Evolutionary conservation across 495 filamentous ascomycete species (phyloP).

Genomic region (Sordaria brevicollis): DNA sequence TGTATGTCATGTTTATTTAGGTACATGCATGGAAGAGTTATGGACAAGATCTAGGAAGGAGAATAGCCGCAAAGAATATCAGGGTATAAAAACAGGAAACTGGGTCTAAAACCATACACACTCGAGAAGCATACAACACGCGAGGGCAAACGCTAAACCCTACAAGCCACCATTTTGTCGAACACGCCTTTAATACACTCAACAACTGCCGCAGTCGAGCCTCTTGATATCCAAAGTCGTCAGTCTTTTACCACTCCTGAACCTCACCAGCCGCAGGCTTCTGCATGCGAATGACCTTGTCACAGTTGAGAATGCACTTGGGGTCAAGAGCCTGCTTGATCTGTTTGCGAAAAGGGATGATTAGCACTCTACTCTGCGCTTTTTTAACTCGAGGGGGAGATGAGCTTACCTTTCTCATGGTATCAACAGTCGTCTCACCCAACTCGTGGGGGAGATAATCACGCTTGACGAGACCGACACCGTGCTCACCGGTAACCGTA

Average conservation of each 20-base stretch:
- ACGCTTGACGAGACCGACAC: slow-evolving; percentile 70
- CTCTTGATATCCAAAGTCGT: not conserved
- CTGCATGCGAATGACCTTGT: slow-evolving; percentile 64
- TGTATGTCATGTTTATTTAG: not conserved
- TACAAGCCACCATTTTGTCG: not conserved
- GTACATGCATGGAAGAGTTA: not conserved
- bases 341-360: slow-evolving; percentile 7
- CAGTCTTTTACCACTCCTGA: slow-evolving; percentile 32
- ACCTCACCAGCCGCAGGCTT: slow-evolving; percentile 42
- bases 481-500: slow-evolving; percentile 77
- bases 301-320: slow-evolving; percentile 65
- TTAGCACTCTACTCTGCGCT: slow-evolving; percentile 3
- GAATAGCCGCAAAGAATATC: not conserved
- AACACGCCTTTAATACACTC: not conserved
- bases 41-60: not conserved
- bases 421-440: slow-evolving; percentile 60
- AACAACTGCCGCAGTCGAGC: not conserved
- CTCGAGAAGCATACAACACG: too few species aligned
- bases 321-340: slow-evolving; percentile 69
- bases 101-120: not conserved
- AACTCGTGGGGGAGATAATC: slow-evolving; percentile 71
- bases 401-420: slow-evolving; percentile 60
- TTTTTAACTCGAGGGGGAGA: not conserved
- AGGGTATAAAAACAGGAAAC: not conserved
- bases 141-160: not conserved